Base-by-base conservation (phyloP, 805 yeast species). In the Yarrowia sp. region DNA sequence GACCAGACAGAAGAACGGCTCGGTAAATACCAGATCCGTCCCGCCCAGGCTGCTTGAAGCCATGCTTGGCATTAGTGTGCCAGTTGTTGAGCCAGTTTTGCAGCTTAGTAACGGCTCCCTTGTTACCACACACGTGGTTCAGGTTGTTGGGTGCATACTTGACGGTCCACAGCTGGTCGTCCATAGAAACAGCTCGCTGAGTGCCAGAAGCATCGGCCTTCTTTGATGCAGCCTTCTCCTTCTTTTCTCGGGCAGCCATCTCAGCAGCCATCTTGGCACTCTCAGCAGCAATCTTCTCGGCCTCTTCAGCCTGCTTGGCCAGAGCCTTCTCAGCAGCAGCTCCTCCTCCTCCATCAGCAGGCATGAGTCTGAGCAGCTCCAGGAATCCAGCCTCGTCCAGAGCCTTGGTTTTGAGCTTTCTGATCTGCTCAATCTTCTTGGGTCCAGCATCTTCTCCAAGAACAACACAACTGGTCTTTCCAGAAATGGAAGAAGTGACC, bases 371-470 rank as follows among this genome's bases (percentile, higher is more conserved):
- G 56, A 95, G 82, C 71, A 95, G 81, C 72, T 87, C 86, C 49
- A 90, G 78, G 73, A 95, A 92, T 0, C 98, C 98, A 11, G 85
- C 90, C 77, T 95, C 97, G 74, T 86, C 88, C 70, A 94, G 89
- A 49, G 96, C 92, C 78, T 93, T 93, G 68, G 91, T 86, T 8
- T 85, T 84, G 72, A 88, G 81, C 66, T 86, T 85, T 73, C 86
- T 88, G 72, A 96, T 94, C 74, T 88, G 91, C 73, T 86, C 86
- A 52, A 95, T 86, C 78, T 95, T 95, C n/a, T 92, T 87, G 2
- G 98, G 98, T 0, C 99, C 99, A 2, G 99, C 98, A 72, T 95
- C 98, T 66, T 85, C 92, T 8, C 99, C 99, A 40, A 95, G 82
- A 1, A 95, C 98, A 1, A 94, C 97, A 56, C 92, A 82, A 32